Conservation (phyloP, 2,329 filamentous ascomycete genomes). For the Tolypocladium ovalisporum region DNA sequence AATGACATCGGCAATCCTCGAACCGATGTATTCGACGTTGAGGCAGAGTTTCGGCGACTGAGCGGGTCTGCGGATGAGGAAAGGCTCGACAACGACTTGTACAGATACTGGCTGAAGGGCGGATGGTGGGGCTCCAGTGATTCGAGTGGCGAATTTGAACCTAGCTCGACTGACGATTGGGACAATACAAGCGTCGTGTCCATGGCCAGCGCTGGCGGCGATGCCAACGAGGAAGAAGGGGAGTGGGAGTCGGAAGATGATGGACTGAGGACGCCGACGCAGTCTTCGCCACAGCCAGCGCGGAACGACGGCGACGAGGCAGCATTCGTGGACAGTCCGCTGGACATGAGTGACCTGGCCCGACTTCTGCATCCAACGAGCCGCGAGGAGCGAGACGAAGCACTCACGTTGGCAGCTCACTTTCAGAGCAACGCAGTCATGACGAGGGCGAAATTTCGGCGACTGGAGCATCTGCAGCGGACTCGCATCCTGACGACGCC, state of each 20-base stretch:
- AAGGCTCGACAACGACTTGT: conserved; percentile 62
- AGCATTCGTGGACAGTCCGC: conserved; percentile 47
- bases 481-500: conserved; percentile 44
- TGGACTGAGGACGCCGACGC: conserved; percentile 63
- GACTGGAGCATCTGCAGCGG: conserved; percentile 56
- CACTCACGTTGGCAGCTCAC: conserved; percentile 70
- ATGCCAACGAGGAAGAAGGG: conserved; percentile 26
- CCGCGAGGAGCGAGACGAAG: conserved; percentile 69
- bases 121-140: conserved; percentile 81
- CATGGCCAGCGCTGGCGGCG: conserved; percentile 27
- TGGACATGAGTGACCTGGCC: conserved; percentile 61
- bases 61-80: conserved; percentile 40
- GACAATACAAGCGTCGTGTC: conserved; percentile 79
- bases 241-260: conserved; percentile 38
- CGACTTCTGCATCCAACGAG: conserved; percentile 72
- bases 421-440: conserved; percentile 60
- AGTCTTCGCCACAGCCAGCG: conserved; percentile 35
- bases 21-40: conserved; percentile 64
- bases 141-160: conserved; percentile 66
- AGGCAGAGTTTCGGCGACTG: conserved; percentile 61
- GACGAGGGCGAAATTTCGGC: conserved; percentile 70
- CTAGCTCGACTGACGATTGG: conserved; percentile 43
- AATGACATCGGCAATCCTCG: conserved; percentile 41
- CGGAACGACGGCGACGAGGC: conserved; percentile 35
- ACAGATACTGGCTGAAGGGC: conserved; percentile 73